A percentile compares a stretch with the other conserved stretches of the same genome.
Evolutionary conservation across 345 rosid species (phyloP).

Genomic region (Eucalyptus pumila): DNA sequence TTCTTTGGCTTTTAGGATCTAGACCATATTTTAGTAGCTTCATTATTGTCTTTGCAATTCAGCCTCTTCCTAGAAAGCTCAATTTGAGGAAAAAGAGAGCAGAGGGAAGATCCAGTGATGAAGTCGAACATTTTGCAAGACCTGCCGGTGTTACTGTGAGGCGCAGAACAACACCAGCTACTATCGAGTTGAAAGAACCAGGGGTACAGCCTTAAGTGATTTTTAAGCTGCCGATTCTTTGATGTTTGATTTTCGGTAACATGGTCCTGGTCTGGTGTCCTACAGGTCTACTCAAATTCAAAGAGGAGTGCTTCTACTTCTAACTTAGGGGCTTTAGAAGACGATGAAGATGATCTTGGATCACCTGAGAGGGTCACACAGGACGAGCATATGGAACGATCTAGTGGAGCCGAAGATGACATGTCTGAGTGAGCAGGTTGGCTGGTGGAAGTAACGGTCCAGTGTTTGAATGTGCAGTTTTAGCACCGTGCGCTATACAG

Average conservation of each 20-base stretch:
- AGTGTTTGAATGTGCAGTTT: background rate
- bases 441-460: background rate
- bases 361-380: conserved; percentile 25
- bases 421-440: conserved; percentile 39
- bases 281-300: conserved; percentile 36
- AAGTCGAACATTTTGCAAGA: conserved; percentile 73
- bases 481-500: background rate
- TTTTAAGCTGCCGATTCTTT: background rate
- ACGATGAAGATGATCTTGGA: conserved; percentile 40
- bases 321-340: conserved; percentile 38
- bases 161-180: conserved; percentile 40
- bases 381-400: conserved; percentile 34
- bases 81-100: conserved; percentile 77
- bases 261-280: background rate
- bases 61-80: conserved; percentile 93
- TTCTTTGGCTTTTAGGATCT: background rate
- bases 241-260: background rate
- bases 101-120: conserved; percentile 80
- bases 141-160: conserved; percentile 77
- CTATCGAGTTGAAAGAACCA: conserved; percentile 52
- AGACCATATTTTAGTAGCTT: background rate
- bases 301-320: conserved; percentile 34
- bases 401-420: conserved; percentile 63
- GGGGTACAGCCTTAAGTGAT: conserved; percentile 32
- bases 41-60: conserved; percentile 1